These are phyloP conservation scores for Spatholobus suberectus DNA, from an alignment of 306 rosid species.

Conservation along the genomic window DNA sequence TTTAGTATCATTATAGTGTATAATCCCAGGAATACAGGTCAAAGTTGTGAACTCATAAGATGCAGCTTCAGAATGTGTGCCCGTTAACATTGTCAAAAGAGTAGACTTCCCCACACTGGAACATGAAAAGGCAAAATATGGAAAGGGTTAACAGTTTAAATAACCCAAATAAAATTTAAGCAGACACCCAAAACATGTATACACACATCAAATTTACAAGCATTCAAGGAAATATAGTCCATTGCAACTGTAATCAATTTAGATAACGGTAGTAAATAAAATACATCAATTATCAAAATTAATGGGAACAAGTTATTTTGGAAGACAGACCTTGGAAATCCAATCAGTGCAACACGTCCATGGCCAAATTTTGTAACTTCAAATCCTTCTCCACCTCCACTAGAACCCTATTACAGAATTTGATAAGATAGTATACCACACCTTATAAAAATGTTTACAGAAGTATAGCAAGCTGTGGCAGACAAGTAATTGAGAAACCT, in stretches of 20 bases:
- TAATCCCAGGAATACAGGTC: conserved; percentile 98
- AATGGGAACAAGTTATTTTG: neutral
- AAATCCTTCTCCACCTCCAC: conserved; percentile 99
- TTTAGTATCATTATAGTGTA: conserved; percentile 95
- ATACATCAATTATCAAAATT: conserved; percentile 19
- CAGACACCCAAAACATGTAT: neutral
- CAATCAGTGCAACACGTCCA: conserved; percentile 98
- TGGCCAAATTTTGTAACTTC: conserved; percentile 98
- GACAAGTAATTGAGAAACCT: conserved; percentile 36
- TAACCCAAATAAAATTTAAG: neutral
- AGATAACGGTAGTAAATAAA: conserved; percentile 1
- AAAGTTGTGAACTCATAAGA: conserved; percentile 98
- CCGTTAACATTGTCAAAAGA: conserved; percentile 95
- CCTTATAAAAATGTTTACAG: conserved; percentile 1
- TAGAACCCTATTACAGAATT: conserved; percentile 76
- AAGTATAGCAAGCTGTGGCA: neutral
- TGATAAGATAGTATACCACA: conserved; percentile 12
- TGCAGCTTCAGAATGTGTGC: conserved; percentile 97
- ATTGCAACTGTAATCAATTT: conserved; percentile 1
- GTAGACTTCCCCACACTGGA: conserved; percentile 98
- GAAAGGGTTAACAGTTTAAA: neutral
- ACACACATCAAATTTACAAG: neutral
- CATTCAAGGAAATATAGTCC: conserved; percentile 4
- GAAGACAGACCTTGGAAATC: conserved; percentile 88
- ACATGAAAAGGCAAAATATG: conserved; percentile 34